These are phyloP conservation scores for Yarrowia porcina DNA, from an alignment of 805 yeast species.

Conservation along the genomic window DNA sequence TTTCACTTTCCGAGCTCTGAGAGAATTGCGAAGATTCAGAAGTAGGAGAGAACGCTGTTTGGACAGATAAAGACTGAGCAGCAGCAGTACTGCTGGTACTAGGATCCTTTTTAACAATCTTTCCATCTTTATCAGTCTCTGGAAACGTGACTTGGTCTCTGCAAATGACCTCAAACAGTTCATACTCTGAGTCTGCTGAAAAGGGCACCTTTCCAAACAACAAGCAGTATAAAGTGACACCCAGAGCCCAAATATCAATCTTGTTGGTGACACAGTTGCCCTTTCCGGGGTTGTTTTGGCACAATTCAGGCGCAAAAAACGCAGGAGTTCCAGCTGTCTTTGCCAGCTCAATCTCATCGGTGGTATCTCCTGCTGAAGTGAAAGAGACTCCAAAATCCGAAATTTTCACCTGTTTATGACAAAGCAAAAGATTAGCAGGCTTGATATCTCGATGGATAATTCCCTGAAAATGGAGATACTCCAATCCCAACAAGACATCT, in stretches of 20 bases:
- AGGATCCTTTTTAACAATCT: background rate
- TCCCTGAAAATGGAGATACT: conserved; percentile 82
- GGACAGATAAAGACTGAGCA: background rate
- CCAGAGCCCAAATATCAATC: conserved; percentile 97
- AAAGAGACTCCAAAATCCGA: conserved; percentile 93
- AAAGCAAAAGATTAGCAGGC: conserved; percentile 80
- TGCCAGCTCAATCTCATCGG: conserved; percentile 71
- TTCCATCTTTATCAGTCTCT: background rate
- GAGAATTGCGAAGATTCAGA: background rate
- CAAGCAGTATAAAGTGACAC: conserved; percentile 85
- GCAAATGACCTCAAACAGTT: conserved; percentile 70
- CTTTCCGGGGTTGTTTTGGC: conserved; percentile 26
- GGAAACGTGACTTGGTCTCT: conserved; percentile 4
- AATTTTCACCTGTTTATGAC: conserved; percentile 72
- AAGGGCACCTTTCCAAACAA: conserved; percentile 88
- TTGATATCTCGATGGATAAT: conserved; percentile 94
- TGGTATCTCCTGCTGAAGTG: conserved; percentile 47
- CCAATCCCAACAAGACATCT: conserved; percentile 83
- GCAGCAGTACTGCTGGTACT: background rate
- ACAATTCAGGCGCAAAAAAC: conserved; percentile 80
- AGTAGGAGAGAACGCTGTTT: background rate
- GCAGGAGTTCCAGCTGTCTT: conserved; percentile 65
- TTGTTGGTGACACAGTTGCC: conserved; percentile 62
- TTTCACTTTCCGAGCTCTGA: conserved; percentile 1
- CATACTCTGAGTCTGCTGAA: conserved; percentile 80